Conservation (phyloP, 129 eudicot genomes). For the Rutidosis leptorrhynchoides region DNA sequence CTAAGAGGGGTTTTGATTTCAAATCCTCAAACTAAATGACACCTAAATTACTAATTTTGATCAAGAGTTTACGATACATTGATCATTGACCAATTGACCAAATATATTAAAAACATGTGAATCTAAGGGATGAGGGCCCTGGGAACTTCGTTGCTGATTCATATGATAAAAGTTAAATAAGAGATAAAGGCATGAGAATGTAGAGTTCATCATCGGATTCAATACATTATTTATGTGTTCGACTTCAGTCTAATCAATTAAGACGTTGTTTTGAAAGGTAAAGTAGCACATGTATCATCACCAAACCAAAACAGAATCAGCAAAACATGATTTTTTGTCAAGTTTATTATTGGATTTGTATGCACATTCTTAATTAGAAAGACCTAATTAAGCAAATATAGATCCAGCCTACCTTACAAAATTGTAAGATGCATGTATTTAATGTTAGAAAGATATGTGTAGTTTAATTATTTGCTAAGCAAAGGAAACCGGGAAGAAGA, state of each 20-base stretch:
- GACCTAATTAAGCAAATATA: not conserved
- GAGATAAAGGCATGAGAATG: too few species aligned
- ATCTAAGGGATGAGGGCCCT: too few species aligned
- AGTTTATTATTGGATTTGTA: not conserved
- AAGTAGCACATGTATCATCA: not conserved
- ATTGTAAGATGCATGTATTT: not conserved
- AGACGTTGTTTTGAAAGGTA: not conserved
- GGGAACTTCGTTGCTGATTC: too few species aligned
- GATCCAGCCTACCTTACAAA: not conserved
- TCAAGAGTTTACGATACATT: too few species aligned
- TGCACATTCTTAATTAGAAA: not conserved
- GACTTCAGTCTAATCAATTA: not conserved
- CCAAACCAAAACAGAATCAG: not conserved
- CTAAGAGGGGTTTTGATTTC: too few species aligned
- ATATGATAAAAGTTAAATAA: too few species aligned
- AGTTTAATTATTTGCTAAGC: constrained; percentile 40
- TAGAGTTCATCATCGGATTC: too few species aligned
- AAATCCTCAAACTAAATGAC: too few species aligned
- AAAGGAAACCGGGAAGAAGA: too few species aligned
- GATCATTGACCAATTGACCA: too few species aligned
- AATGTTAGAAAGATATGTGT: constrained; percentile 23
- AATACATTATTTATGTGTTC: not conserved
- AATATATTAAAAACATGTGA: too few species aligned
- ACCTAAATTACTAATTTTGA: too few species aligned
- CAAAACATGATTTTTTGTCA: not conserved